Evolutionary conservation across 2,329 filamentous ascomycete genomes (phyloP).

Genomic region (Claviceps arundinis): DNA sequence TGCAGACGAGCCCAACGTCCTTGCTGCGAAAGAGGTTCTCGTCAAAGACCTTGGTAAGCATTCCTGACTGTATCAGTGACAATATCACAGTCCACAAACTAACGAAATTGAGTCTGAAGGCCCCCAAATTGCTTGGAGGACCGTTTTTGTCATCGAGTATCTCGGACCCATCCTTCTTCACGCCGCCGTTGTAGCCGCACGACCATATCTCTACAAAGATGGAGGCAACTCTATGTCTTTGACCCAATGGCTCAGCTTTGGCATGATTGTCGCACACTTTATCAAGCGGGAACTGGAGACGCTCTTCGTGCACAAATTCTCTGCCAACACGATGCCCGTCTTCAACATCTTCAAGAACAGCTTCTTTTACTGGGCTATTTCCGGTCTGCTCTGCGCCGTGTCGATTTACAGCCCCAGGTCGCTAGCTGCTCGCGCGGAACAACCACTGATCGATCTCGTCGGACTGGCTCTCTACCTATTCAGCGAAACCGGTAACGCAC

Average conservation of each 20-base stretch:
- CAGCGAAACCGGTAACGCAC: constrained; percentile 68
- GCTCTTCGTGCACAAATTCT: constrained; percentile 89
- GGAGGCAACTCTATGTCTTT: constrained; percentile 38
- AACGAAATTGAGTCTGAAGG: constrained; percentile 34
- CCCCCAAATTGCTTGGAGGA: constrained; percentile 79
- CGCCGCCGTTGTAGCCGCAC: constrained; percentile 55
- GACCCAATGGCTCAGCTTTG: constrained; percentile 61
- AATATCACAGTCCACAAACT: not conserved
- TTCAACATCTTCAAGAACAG: constrained; percentile 91
- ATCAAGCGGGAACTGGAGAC: constrained; percentile 93
- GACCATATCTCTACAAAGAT: constrained; percentile 46
- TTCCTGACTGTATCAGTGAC: not conserved
- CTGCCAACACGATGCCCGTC: constrained; percentile 82
- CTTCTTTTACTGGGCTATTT: constrained; percentile 81
- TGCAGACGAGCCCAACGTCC: constrained; percentile 33
- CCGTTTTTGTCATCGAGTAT: constrained; percentile 93
- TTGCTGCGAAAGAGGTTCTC: constrained; percentile 46
- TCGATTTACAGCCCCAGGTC: constrained; percentile 72
- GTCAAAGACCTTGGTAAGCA: constrained; percentile 82
- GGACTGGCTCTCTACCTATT: constrained; percentile 62
- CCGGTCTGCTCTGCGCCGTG: constrained; percentile 68
- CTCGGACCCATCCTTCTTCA: constrained; percentile 84
- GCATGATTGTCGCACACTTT: constrained; percentile 71
- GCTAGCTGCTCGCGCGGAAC: constrained; percentile 42
- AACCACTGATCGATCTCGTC: constrained; percentile 43